Conservation (phyloP, 2,329 filamentous ascomycete genomes). For the Elsinoe ampelina region DNA sequence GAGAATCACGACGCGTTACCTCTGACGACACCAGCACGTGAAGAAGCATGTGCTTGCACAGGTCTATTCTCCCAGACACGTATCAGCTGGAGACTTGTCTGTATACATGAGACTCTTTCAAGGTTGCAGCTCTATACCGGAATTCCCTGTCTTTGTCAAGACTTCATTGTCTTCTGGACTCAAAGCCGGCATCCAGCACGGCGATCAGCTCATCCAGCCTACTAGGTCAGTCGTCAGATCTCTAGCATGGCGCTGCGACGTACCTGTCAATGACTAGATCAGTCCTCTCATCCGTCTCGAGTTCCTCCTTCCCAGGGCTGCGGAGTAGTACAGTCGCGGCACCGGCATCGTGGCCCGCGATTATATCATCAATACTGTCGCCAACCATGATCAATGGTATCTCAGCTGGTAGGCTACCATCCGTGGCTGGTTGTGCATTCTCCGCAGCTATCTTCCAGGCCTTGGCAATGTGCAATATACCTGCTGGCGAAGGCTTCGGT, state of each 20-base stretch:
- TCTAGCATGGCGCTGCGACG: background rate
- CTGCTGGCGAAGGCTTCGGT: conserved; percentile 81
- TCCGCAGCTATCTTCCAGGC: conserved; percentile 53
- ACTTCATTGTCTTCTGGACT: background rate
- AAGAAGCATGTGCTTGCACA: no score
- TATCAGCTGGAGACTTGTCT: no score
- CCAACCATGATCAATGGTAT: conserved; percentile 44
- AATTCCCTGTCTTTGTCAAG: background rate
- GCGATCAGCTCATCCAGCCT: conserved; percentile 26
- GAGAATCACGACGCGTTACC: no score
- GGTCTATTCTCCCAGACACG: no score
- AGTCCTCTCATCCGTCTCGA: conserved; percentile 26
- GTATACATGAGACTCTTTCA: no score
- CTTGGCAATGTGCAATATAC: conserved; percentile 75
- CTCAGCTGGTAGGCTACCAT: conserved; percentile 27
- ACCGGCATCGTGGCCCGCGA: conserved; percentile 70
- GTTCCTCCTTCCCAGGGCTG: conserved; percentile 28
- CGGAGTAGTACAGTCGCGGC: conserved; percentile 77
- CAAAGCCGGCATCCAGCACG: conserved; percentile 21
- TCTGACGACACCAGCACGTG: no score
- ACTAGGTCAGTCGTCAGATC: background rate
- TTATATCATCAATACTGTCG: conserved; percentile 82
- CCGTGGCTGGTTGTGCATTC: conserved; percentile 26
- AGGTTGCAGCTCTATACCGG: background rate
- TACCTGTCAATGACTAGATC: conserved; percentile 25